Evolutionary conservation across 2,329 filamentous ascomycete genomes (phyloP), one percentile per base, ranked within the genome.

Genomic region (Aspergillus felis): DNA sequence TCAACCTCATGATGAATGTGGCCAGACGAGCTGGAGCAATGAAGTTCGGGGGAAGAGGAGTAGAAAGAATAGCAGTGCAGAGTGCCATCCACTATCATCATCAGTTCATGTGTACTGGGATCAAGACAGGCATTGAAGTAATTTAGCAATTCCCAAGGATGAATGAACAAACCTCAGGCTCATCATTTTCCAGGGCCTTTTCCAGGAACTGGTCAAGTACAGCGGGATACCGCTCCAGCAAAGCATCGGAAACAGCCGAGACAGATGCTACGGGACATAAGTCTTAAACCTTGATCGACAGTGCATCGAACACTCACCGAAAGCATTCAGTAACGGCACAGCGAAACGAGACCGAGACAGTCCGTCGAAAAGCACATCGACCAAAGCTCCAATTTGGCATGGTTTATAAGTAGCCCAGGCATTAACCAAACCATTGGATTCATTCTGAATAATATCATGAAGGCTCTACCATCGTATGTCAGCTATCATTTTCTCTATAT

Each of bases 301-400:
- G 35, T 14, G 14, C 27, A 22, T 44, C 47, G 8, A 28, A 12
- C 17, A 12, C 66, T 60, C 56, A 83, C 81, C 77, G 29, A 86
- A 76, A 41, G 64, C 68, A n/a, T 76, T 68, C 42, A 86, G 67
- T 28, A 85, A 72, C 29, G 76, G 71, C 55, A 84, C 64, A 4
- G 81, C 77, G 58, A 81, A 80, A 3, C 78, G 74, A 70, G 81
- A 83, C 49, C 78, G 75, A 35, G 79, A 75, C 38, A 85, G 68
- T 27, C 78, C 79, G 57, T 82, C 77, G 29, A 81, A 66, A n/a
- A 83, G 64, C 35, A 71, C 69, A n/a, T 70, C 71, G 14, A 75
- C 74, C 24, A 86, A 69, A 24, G 71, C 67, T 10, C 71, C 69
- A 49, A 84, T 68, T 51, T 80, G 78, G 64, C 83, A 85, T 28